Conservation (phyloP, 768 basidiomycete genomes). For the Boletus subparvulus region DNA sequence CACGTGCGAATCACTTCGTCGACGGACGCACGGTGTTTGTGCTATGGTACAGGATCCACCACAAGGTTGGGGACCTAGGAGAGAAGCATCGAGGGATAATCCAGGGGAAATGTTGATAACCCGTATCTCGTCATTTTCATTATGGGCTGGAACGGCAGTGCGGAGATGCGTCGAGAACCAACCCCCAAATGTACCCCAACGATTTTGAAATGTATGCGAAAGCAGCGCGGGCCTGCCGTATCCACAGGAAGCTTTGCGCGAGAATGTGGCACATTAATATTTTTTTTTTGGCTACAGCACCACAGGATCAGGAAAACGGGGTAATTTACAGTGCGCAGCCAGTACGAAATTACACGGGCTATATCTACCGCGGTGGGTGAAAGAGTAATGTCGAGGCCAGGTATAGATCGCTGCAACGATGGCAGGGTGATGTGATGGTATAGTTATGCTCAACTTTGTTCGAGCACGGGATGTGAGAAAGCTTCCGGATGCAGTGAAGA, state of each 20-base stretch:
- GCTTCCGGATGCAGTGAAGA: slow-evolving; percentile 8
- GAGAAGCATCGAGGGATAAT: slow-evolving; percentile 24
- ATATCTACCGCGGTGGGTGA: not conserved
- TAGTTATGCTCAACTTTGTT: not conserved
- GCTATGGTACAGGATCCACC: slow-evolving; percentile 30
- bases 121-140: slow-evolving; percentile 30
- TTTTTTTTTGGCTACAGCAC: slow-evolving; percentile 14
- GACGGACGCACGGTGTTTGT: slow-evolving; percentile 18
- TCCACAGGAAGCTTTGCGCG: slow-evolving; percentile 17
- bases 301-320: slow-evolving; percentile 14
- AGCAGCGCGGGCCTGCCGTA: slow-evolving; percentile 5
- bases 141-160: slow-evolving; percentile 20
- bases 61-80: slow-evolving; percentile 20
- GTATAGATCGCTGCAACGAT: slow-evolving; percentile 8
- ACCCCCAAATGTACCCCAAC: not conserved
- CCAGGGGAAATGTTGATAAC: slow-evolving; percentile 15
- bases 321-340: not conserved
- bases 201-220: slow-evolving; percentile 16
- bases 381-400: not conserved
- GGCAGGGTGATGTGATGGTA: slow-evolving; percentile 4
- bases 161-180: slow-evolving; percentile 27
- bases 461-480: not conserved
- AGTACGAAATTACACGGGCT: not conserved
- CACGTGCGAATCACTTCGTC: slow-evolving; percentile 20
- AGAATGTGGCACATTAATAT: not conserved